phyloP scores from a whole-genome alignment of 805 yeast species.

The Peterozyma xylosa region DNA sequence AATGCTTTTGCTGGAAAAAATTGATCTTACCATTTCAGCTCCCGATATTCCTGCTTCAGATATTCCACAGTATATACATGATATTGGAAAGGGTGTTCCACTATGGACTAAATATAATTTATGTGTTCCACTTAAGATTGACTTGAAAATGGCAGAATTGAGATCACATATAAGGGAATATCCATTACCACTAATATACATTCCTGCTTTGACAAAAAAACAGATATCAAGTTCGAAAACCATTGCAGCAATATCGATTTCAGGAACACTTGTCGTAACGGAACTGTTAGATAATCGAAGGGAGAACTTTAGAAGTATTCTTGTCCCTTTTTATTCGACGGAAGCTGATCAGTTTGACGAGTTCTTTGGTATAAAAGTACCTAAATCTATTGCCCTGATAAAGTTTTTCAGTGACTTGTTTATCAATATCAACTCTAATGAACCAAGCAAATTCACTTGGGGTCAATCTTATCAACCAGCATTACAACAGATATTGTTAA shows the following conservation, averaged over 20 bases:
- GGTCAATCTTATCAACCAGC: conserved; percentile 82
- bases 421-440: conserved; percentile 44
- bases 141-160: conserved; percentile 50
- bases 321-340: conserved; percentile 51
- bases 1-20: conserved; percentile 38
- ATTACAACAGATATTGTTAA: conserved; percentile 69
- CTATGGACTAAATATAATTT: conserved; percentile 59
- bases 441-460: conserved; percentile 70
- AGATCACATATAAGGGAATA: conserved; percentile 75
- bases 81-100: conserved; percentile 82
- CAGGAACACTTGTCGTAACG: conserved; percentile 62
- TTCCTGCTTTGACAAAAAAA: conserved; percentile 43
- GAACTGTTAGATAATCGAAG: conserved; percentile 51
- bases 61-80: conserved; percentile 55
- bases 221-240: conserved; percentile 12
- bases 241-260: conserved; percentile 21
- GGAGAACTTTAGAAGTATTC: conserved; percentile 49
- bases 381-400: conserved; percentile 70
- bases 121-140: conserved; percentile 55
- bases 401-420: conserved; percentile 61
- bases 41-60: conserved; percentile 45
- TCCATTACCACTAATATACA: conserved; percentile 73
- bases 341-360: conserved; percentile 26
- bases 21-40: conserved; percentile 37
- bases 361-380: conserved; percentile 53